Evolutionary conservation across 768 basidiomycete species (phyloP).

Genomic region (Calocera viscosa): DNA sequence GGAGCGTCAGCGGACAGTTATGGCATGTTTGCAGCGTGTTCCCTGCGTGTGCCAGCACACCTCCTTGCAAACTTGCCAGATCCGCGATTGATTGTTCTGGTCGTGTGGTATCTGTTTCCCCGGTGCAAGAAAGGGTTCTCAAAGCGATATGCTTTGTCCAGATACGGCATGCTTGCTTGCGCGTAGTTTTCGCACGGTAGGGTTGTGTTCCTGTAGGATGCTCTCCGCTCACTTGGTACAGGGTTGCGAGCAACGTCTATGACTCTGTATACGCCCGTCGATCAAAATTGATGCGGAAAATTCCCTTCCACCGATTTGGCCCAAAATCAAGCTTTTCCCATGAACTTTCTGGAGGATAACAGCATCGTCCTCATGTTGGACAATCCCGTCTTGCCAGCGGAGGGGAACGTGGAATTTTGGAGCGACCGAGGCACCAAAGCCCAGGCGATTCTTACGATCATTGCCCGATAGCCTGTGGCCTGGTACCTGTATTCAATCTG

Average conservation of each 20-base stretch:
- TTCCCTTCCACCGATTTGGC: neutral
- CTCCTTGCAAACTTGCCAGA: neutral
- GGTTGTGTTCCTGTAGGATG: neutral
- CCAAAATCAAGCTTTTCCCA: neutral
- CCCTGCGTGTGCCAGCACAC: neutral
- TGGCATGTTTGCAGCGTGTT: constrained; percentile 2
- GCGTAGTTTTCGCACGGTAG: neutral
- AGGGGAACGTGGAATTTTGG: neutral
- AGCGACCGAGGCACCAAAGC: neutral
- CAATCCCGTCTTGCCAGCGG: neutral
- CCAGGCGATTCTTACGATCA: neutral
- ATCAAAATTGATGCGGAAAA: neutral
- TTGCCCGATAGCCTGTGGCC: neutral
- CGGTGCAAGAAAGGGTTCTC: neutral
- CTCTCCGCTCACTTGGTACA: neutral
- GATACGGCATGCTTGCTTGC: neutral
- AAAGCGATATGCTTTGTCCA: neutral
- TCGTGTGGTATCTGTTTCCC: neutral
- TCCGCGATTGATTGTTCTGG: neutral
- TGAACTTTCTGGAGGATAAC: neutral
- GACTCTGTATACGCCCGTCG: neutral
- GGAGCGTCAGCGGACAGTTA: neutral
- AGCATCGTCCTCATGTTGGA: neutral
- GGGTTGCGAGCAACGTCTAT: neutral
- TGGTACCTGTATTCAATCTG: neutral